These are phyloP conservation scores for Rhizophlyctis rosea DNA, from an alignment of 192 early-diverging fungal species.

Conservation along the genomic window DNA sequence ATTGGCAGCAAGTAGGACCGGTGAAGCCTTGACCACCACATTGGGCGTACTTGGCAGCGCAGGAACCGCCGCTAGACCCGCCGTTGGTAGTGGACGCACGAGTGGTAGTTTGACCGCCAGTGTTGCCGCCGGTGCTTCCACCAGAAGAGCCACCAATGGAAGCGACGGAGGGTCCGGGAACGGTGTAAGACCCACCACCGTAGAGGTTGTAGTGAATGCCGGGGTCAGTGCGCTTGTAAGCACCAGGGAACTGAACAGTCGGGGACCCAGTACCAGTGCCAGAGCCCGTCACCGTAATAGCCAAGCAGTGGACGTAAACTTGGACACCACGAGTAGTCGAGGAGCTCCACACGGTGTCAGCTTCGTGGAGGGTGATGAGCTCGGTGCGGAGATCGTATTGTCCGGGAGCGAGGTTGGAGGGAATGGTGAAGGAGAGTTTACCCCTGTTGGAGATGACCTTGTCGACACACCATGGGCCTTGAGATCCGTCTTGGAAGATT, in stretches of 20 bases:
- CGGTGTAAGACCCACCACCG: no score
- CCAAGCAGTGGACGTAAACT: conserved; percentile 22
- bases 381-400: conserved; percentile 26
- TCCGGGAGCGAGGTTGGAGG: conserved; percentile 12
- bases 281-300: conserved; percentile 17
- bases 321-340: conserved; percentile 18
- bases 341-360: conserved; percentile 1
- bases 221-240: neutral
- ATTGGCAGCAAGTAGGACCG: no score
- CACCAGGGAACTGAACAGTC: conserved; percentile 9
- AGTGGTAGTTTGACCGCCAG: no score
- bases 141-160: no score
- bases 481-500: conserved; percentile 25
- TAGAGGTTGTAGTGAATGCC: conserved; percentile 14
- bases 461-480: conserved; percentile 13
- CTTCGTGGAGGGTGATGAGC: conserved; percentile 25
- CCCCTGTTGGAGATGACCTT: conserved; percentile 29
- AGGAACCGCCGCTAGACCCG: no score
- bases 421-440: conserved; percentile 18
- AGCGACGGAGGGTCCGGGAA: no score
- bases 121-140: no score
- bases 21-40: no score
- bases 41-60: no score
- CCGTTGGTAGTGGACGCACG: no score
- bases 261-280: conserved; percentile 13